Evolutionary conservation across 805 yeast species (phyloP).

Genomic region (Ogataea corticis): DNA sequence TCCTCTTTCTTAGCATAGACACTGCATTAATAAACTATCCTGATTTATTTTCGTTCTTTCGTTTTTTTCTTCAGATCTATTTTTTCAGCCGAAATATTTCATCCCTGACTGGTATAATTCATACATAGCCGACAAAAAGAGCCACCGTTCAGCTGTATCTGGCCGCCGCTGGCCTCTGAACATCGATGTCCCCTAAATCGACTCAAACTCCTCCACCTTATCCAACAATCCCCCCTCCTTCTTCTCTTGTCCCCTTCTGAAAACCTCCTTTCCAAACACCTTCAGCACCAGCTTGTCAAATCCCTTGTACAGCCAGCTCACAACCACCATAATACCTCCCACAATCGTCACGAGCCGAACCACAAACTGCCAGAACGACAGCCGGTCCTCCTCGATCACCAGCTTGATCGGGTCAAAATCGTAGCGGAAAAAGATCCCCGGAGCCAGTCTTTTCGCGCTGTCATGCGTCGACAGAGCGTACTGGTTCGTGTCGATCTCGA

Average conservation of each 20-base stretch:
- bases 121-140: no score
- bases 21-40: no score
- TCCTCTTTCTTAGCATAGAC: no score
- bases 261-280: slow-evolving; percentile 58
- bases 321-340: slow-evolving; percentile 76
- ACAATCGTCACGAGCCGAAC: slow-evolving; percentile 76
- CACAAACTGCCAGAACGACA: slow-evolving; percentile 76
- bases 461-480: slow-evolving; percentile 63
- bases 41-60: no score
- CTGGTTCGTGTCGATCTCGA: slow-evolving; percentile 77
- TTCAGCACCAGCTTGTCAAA: slow-evolving; percentile 54
- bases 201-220: slow-evolving; percentile 29
- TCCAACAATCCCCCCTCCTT: slow-evolving; percentile 34
- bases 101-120: no score
- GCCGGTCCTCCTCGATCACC: slow-evolving; percentile 64
- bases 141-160: no score
- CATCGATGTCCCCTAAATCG: slow-evolving; percentile 15
- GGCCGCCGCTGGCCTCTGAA: no score
- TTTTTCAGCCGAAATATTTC: no score
- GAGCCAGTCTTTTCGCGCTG: slow-evolving; percentile 38
- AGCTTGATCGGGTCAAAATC: slow-evolving; percentile 87
- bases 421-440: slow-evolving; percentile 83
- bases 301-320: slow-evolving; percentile 62
- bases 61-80: no score
- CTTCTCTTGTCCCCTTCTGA: slow-evolving; percentile 48